Conservation (phyloP, 2,329 filamentous ascomycete species). For the Fusarium setosum region DNA sequence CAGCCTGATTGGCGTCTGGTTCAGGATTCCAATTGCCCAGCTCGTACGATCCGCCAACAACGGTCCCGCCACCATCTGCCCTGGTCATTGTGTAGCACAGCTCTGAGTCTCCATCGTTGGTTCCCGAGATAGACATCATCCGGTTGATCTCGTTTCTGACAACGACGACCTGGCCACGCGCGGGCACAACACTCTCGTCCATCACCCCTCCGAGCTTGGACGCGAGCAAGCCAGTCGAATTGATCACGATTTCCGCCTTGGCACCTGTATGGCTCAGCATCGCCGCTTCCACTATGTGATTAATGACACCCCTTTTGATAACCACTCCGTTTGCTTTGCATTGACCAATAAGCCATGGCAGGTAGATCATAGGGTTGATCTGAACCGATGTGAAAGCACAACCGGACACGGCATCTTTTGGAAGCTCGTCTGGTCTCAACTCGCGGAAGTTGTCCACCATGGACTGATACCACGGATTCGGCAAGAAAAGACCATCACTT, state of each 20-base stretch:
- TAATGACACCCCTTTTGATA: neutral
- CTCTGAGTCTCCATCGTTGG: slow-evolving; percentile 76
- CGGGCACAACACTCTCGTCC: slow-evolving; percentile 72
- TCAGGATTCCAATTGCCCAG: slow-evolving; percentile 78
- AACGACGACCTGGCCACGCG: slow-evolving; percentile 77
- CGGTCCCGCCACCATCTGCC: slow-evolving; percentile 76
- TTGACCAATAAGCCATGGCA: slow-evolving; percentile 76
- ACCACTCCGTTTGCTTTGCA: slow-evolving; percentile 68
- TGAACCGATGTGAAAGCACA: slow-evolving; percentile 79
- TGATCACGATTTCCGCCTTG: neutral
- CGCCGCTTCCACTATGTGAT: neutral
- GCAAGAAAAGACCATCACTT: slow-evolving; percentile 55
- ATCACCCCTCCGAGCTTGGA: slow-evolving; percentile 66
- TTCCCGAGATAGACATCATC: slow-evolving; percentile 70
- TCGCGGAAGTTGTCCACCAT: slow-evolving; percentile 76
- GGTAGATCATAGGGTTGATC: slow-evolving; percentile 79
- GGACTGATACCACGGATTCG: slow-evolving; percentile 78
- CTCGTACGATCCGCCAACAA: slow-evolving; percentile 82
- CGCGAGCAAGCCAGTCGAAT: neutral
- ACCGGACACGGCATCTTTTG: slow-evolving; percentile 50
- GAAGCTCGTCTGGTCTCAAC: slow-evolving; percentile 49
- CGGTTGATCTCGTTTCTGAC: slow-evolving; percentile 77
- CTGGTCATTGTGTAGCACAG: slow-evolving; percentile 81
- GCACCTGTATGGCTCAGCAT: neutral
- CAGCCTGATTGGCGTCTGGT: slow-evolving; percentile 77